Base-by-base conservation (phyloP, 1,284 basidiomycete species). In the Puccinia polysora region DNA sequence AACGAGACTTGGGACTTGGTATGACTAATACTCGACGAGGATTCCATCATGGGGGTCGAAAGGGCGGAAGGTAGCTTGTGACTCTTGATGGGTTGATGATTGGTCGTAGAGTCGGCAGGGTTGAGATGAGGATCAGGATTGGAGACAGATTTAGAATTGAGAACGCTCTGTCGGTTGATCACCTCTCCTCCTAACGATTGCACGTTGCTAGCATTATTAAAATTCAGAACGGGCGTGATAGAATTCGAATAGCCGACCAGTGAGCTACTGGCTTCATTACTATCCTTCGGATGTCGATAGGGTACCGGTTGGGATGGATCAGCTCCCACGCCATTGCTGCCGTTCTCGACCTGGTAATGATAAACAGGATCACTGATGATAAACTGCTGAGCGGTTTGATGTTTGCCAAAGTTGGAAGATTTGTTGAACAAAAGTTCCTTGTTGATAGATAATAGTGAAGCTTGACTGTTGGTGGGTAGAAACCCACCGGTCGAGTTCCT, bases 401-500 rank as follows among this genome's bases (percentile, higher is more conserved):
- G 38, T 43, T 25, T 59, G 7, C 18, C 58, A 15, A 43, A 5
- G 15, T 59, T 59, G 4, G 36, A 40, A 25, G 52, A 28, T 32
- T 60, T 60, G 38, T 60, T 60, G 38, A 60, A 60, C 10, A 60
- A 20, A 3, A 23, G 2, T 12, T 60, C 58, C 23, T 62, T 62
- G 40, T 47, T 62, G 12, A 62, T 62, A 6, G 59, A 62, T 4
- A 62, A 40, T 23, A 62, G n/a, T 18, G 59, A 62, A 14, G 40
- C 36, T 47, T 62, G 59, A 23, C 59, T 64, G 4, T 30, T 43
- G 40, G 30, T 47, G 12, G 62, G 47, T 47, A 64, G n/a, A 30
- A 36, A 64, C 12, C 62, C 62, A 18, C 62, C 62, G 8, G 62
- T 64, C 7, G 62, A 64, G 25, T 64, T 64, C 15, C 62, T 47